Percentiles rank a stretch among this genome's conserved stretches.
phyloP scores from a whole-genome alignment of 306 rosid genomes.

The Cucurbita moschata region DNA sequence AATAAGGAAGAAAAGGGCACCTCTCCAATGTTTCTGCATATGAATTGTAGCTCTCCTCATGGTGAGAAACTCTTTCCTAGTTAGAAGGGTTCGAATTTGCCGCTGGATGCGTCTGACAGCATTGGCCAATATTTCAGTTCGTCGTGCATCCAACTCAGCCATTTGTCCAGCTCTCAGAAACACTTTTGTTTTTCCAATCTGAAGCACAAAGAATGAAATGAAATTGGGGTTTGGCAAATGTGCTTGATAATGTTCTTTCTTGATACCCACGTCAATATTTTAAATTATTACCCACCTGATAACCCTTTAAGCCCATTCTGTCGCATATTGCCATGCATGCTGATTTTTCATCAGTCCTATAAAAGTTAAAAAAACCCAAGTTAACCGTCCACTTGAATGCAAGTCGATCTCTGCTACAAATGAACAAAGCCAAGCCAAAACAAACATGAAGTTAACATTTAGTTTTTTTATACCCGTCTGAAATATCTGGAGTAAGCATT shows the following conservation, averaged over 20 bases:
- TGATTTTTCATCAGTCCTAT: slow-evolving; percentile 73
- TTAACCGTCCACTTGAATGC: not conserved
- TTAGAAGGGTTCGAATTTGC: slow-evolving; percentile 60
- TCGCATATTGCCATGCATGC: slow-evolving; percentile 59
- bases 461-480: slow-evolving; percentile 48
- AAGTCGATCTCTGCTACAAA: not conserved
- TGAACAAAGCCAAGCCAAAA: not conserved
- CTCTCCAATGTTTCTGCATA: slow-evolving; percentile 69
- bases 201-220: slow-evolving; percentile 5
- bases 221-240: not conserved
- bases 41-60: slow-evolving; percentile 42
- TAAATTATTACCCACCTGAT: slow-evolving; percentile 34
- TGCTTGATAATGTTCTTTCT: not conserved
- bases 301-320: slow-evolving; percentile 70
- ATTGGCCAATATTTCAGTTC: slow-evolving; percentile 68
- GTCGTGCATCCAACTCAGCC: slow-evolving; percentile 81
- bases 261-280: not conserved
- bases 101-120: slow-evolving; percentile 64
- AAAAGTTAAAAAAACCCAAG: slow-evolving; percentile 6
- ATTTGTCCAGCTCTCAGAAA: slow-evolving; percentile 90
- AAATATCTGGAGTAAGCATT: slow-evolving; percentile 72
- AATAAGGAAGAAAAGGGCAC: slow-evolving; percentile 18
- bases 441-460: slow-evolving; percentile 5
- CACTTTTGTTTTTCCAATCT: slow-evolving; percentile 82
- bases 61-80: slow-evolving; percentile 54